Base-by-base conservation (phyloP, 805 yeast genomes). In the Metschnikowia orientalis region DNA sequence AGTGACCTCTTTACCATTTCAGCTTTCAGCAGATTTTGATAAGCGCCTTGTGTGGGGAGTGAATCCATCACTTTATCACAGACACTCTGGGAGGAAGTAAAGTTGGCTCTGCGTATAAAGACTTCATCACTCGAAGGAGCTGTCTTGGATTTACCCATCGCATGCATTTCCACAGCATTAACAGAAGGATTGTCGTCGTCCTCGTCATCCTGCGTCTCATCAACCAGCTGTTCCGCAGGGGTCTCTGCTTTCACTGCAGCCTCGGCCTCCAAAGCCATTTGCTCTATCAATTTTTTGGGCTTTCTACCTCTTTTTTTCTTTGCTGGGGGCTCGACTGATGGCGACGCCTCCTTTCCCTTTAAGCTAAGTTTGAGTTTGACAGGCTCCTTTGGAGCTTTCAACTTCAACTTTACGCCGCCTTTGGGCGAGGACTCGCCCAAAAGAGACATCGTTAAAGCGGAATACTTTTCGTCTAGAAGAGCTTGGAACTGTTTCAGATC, bases 401-500 rank as follows among this genome's bases (percentile, higher is more conserved):
- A 33, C 33, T 52, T 59, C 35, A 56, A 42, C 34, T 56, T 61
- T 31, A 59, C 36, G 18, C 56, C 54, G 6, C 45, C 26, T 39
- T 41, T 23, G n/a, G n/a, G n/a, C n/a, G n/a, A n/a, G 19, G 35
- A 12, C 23, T 31, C 38, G 18, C 35, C 35, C 33, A 49, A 47
- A 33, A 52, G 37, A 46, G 54, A 37, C 22, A 53, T 29, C 28
- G 51, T 53, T 26, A 63, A 45, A n/a, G 47, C 56, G 6, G 45
- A 33, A 37, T 41, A 61, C 46, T 69, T 59, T 40, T 65, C 61
- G 23, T 65, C 61, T 43, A 81, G 77, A 39, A 67, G 68, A 18
- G 66, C 67, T 40, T 74, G 68, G 32, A 92, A 67, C 26, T 72
- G 70, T 23, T 55, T 59, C 0, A 97, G 81, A 58, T 87, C 94